A percentile compares a stretch with the other conserved stretches of the same genome.
phyloP scores from a whole-genome alignment of 805 yeast genomes.

The Hanseniaspora guilliermondii region DNA sequence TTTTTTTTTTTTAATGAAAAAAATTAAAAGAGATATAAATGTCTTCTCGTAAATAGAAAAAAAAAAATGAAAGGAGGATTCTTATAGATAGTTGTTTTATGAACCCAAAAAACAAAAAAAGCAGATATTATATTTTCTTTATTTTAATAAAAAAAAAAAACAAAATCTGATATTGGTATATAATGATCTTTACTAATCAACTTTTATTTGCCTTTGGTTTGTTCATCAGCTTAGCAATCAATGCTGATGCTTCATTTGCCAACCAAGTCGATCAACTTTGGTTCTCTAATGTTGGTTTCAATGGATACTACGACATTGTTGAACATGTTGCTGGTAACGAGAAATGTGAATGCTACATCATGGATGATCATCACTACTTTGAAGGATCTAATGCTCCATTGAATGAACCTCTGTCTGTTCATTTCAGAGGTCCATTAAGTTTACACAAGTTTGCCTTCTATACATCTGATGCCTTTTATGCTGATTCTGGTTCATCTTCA shows the following conservation, averaged over 20 bases:
- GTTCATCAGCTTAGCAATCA: not conserved
- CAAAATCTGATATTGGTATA: not conserved
- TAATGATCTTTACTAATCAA: not conserved
- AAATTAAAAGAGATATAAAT: no score
- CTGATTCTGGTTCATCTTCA: slow-evolving; percentile 18
- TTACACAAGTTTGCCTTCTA: slow-evolving; percentile 52
- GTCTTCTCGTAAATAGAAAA: no score
- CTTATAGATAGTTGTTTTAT: no score
- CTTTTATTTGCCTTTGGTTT: not conserved
- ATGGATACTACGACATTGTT: slow-evolving; percentile 25
- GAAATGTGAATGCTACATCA: slow-evolving; percentile 25
- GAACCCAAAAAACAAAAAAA: no score
- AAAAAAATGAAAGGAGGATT: no score
- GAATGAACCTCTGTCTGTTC: slow-evolving; percentile 56
- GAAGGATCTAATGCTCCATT: slow-evolving; percentile 56
- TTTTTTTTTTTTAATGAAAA: no score
- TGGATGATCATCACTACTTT: slow-evolving; percentile 20
- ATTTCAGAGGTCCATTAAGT: slow-evolving; percentile 62
- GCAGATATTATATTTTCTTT: no score
- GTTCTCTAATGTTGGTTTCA: slow-evolving; percentile 26
- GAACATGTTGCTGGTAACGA: slow-evolving; percentile 19
- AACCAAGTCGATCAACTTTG: slow-evolving; percentile 20
- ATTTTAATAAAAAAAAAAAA: not conserved
- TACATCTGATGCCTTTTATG: slow-evolving; percentile 30
- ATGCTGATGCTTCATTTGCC: not conserved